Evolutionary conservation across 2,329 filamentous ascomycete genomes (phyloP), one percentile per base, ranked within the genome.

Genomic region (Epichloe sibirici): DNA sequence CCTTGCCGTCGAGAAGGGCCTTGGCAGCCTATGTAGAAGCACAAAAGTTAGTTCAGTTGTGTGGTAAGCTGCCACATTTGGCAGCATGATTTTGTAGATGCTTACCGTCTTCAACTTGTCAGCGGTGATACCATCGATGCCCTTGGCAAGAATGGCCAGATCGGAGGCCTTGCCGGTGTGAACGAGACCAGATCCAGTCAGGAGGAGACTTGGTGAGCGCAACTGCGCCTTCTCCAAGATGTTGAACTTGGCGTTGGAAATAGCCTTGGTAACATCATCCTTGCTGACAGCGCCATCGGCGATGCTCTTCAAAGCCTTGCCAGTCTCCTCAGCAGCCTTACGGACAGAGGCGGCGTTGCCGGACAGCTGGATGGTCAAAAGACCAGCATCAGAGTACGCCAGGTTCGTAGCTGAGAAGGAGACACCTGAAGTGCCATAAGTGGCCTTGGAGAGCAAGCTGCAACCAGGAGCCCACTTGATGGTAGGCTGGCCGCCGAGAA

Each of bases 401-500:
- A 83, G 74, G 73, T 93, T 91, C 63, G 83, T 79, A 57, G 91
- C 88, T 39, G 80, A 77, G 63, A 89, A 80, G 49, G 76, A 78
- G 57, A 86, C 81, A 59, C 82, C 81, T 39, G 83, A 76, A 63
- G 81, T 75, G 45, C 78, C 76, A 56, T 83, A 76, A 53, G 83
- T 79, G 56, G 85, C 85, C 77, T 95, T 90, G 66, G 86, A 79
- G 55, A 98, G 81, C 56, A 96, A 78, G 55, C 88, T 91, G 79
- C 95, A 97, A 62, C 93, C 93, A 57, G 88, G 74, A 50, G 88
- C 85, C 91, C 91, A 98, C 78, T 97, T 98, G 77, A 97, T 90
- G 71, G 76, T 86, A 51, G 90, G 86, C 71, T 94, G 75, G 56
- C 91, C 93, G 65, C 93, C 93, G 50, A 98, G 86, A 21, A 98